Evolutionary conservation across 352 stramenopile species (phyloP).

Genomic region (Globisporangium sylvaticum): DNA sequence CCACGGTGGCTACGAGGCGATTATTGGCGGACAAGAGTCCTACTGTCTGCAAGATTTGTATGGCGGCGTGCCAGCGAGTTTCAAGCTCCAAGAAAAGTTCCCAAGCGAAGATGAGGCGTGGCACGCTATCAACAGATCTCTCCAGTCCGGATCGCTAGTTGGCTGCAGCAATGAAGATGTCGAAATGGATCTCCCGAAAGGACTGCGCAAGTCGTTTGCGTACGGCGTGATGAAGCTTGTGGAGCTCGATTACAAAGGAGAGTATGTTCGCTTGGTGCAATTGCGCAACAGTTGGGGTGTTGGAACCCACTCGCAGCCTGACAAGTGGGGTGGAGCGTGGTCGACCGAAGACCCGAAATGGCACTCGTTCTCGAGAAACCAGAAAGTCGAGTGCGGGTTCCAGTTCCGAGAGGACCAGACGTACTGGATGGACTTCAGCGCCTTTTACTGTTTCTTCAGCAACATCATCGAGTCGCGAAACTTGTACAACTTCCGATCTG

Average conservation of each 20-base stretch:
- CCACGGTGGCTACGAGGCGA: conserved; percentile 86
- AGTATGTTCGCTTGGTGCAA: conserved; percentile 56
- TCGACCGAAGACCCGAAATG: conserved; percentile 66
- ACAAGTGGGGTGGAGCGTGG: conserved; percentile 72
- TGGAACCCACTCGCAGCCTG: conserved; percentile 48
- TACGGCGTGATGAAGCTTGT: conserved; percentile 77
- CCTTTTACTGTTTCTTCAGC: conserved; percentile 79
- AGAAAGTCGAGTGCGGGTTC: conserved; percentile 75
- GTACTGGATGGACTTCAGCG: conserved; percentile 81
- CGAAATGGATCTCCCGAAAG: conserved; percentile 52
- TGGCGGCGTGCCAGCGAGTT: conserved; percentile 60
- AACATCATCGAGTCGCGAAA: conserved; percentile 75
- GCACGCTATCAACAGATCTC: conserved; percentile 35
- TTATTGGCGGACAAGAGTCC: conserved; percentile 84
- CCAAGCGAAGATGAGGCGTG: conserved; percentile 54
- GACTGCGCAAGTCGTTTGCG: conserved; percentile 60
- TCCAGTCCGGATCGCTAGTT: conserved; percentile 63
- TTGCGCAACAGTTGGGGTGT: conserved; percentile 82
- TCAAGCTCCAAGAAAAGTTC: conserved; percentile 65
- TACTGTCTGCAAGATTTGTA: conserved; percentile 77
- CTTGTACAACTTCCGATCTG: conserved; percentile 77
- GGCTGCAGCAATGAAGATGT: conserved; percentile 72
- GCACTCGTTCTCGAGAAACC: conserved; percentile 62
- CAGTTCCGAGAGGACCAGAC: conserved; percentile 78
- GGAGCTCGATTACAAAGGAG: conserved; percentile 62